Evolutionary conservation across 2,329 filamentous ascomycete genomes (phyloP), one percentile per base, ranked within the genome.

Genomic region (Verticillium klebahnii): DNA sequence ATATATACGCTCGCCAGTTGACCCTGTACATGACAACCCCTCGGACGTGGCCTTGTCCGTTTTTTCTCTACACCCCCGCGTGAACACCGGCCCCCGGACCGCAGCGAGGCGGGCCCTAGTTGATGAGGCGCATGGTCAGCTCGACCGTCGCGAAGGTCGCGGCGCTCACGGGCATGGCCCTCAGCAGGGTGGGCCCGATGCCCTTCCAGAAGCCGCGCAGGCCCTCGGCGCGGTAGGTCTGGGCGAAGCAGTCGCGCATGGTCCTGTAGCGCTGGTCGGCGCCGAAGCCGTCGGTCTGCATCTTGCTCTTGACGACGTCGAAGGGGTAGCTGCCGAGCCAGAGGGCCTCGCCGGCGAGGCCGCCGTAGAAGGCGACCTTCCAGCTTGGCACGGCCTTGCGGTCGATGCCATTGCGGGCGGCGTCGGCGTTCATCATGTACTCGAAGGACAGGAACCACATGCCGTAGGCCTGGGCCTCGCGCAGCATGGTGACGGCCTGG

Each of bases 231-330:
- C 83, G 84, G 80, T 85, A 96, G 2, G 90, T 96, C 82, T 96
- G 87, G 63, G 82, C 84, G 76, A 98, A 96, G 79, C 92, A 96
- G 77, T 96, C 91, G 59, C 89, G 85, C 94, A 97, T 97, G 61
- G 81, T 89, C 74, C 80, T 85, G 78, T 90, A 99, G 73, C 83
- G 84, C 80, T 89, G 87, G 65, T 84, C 78, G 57, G 74, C 64
- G 5, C 91, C 92, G 73, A 97, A 95, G 0, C 91, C 93, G 78
- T 99, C 95, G 62, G 90, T 97, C 85, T 99, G 95, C 94, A 98
- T 97, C 86, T 97, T 98, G 78, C 92, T 97, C 90, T 99, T 99
- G 78, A 99, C 79, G 32, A 99, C 94, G 77, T 99, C 95, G 67
- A 99, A 90, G 25, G 95, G 95, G 78, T 99, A 99, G 72, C 92